phyloP scores from a whole-genome alignment of 352 stramenopile species.

The Detonula confervacea region DNA sequence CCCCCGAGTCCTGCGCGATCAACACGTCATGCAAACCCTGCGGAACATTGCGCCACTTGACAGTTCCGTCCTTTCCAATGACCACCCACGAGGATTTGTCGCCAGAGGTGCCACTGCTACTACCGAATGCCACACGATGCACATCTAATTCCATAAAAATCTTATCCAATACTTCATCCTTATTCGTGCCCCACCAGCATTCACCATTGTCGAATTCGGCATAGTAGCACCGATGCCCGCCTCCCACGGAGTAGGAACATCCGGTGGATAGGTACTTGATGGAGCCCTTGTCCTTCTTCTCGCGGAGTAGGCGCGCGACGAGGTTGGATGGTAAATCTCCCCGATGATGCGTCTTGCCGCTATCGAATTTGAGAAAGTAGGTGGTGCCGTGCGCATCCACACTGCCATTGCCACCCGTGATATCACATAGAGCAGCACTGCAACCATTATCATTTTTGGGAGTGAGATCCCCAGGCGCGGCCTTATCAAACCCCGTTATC shows the following conservation, averaged over 20 bases:
- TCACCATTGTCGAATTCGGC: constrained; percentile 71
- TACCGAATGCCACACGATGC: constrained; percentile 74
- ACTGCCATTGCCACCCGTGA: not conserved
- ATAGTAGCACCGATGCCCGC: constrained; percentile 68
- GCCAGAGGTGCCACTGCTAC: not conserved
- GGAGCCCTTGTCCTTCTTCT: constrained; percentile 29
- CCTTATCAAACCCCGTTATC: constrained; percentile 19
- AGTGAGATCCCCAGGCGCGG: too few relatives aligned
- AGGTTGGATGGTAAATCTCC: constrained; percentile 54
- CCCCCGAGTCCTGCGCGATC: constrained; percentile 38
- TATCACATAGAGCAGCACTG: too few relatives aligned
- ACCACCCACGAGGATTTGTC: constrained; percentile 68
- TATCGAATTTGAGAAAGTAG: constrained; percentile 71
- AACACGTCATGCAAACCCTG: constrained; percentile 63
- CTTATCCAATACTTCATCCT: constrained; percentile 63
- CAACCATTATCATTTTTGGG: not conserved
- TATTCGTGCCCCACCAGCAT: constrained; percentile 66
- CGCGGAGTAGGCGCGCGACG: constrained; percentile 16
- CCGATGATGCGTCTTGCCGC: constrained; percentile 41
- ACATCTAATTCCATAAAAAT: constrained; percentile 65
- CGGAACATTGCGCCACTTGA: constrained; percentile 77
- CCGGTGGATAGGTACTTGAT: constrained; percentile 70
- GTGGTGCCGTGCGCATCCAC: constrained; percentile 12
- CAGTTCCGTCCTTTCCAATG: constrained; percentile 63
- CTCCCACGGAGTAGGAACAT: constrained; percentile 14